Evolutionary conservation across 805 yeast genomes (phyloP).

Genomic region (Saccharomycopsis capsularis): DNA sequence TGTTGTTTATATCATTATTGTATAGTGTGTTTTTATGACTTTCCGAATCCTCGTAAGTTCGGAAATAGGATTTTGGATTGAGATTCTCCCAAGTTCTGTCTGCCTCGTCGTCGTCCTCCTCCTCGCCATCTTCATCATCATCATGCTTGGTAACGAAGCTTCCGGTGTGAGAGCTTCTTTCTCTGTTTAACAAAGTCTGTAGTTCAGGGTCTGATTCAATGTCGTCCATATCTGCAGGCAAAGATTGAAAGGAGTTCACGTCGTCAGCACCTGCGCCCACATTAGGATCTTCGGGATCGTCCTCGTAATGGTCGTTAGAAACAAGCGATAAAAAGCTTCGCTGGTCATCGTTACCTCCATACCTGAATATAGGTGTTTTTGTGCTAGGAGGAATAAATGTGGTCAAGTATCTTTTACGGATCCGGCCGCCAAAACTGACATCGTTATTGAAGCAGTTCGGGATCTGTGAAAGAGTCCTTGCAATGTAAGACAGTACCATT

Average conservation of each 20-base stretch:
- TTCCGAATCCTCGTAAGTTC: background rate
- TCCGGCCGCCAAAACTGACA: constrained; percentile 20
- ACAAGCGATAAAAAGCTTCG: constrained; percentile 36
- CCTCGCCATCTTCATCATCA: background rate
- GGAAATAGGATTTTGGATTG: background rate
- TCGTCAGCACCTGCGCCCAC: background rate
- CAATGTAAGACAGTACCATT: constrained; percentile 8
- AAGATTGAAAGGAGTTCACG: constrained; percentile 13
- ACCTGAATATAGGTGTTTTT: constrained; percentile 33
- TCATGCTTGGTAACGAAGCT: background rate
- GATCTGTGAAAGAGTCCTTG: constrained; percentile 12
- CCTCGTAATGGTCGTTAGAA: constrained; percentile 28
- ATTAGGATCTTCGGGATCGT: constrained; percentile 26
- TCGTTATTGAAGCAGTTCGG: constrained; percentile 20
- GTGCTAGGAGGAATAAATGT: constrained; percentile 35
- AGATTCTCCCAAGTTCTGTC: background rate
- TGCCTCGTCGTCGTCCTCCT: background rate
- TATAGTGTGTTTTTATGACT: background rate
- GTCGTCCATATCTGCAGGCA: constrained; percentile 18
- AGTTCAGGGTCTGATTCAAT: constrained; percentile 10
- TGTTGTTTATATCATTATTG: background rate
- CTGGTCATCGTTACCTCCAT: constrained; percentile 29
- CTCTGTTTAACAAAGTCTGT: constrained; percentile 1
- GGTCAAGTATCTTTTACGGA: constrained; percentile 17
- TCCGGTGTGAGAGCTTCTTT: background rate